Percentiles rank a stretch among this genome's conserved stretches.
These are phyloP conservation scores for Lichtheimia ornata DNA, from an alignment of 371 early-diverging fungal species.

Conservation along the genomic window DNA sequence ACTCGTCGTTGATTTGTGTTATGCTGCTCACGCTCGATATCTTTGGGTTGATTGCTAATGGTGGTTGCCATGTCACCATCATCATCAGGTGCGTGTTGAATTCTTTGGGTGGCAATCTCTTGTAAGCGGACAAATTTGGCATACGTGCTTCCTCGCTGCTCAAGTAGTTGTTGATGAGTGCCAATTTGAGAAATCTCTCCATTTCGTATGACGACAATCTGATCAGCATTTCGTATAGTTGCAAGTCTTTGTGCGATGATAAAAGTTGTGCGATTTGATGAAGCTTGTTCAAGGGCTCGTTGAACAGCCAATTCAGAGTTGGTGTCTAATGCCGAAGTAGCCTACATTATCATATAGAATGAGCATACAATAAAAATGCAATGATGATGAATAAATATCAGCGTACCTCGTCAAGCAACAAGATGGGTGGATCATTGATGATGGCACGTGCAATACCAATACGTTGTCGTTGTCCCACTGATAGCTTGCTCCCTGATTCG, in stretches of 20 bases:
- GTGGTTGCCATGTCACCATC: neutral
- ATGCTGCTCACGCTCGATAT: neutral
- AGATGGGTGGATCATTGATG: constrained; percentile 44
- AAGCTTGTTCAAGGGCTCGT: constrained; percentile 75
- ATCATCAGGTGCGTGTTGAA: neutral
- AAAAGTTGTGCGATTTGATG: constrained; percentile 82
- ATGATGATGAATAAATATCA: neutral
- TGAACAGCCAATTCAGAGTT: constrained; percentile 82
- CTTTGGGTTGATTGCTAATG: neutral
- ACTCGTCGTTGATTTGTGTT: neutral
- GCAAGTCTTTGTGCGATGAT: constrained; percentile 90
- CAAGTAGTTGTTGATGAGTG: constrained; percentile 64
- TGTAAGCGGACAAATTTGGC: constrained; percentile 58
- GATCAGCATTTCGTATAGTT: constrained; percentile 78
- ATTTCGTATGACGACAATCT: constrained; percentile 78
- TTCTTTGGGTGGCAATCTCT: constrained; percentile 30
- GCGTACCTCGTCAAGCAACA: constrained; percentile 44
- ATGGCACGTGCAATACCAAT: constrained; percentile 53
- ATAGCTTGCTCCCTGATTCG: constrained; percentile 73
- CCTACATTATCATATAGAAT: constrained; percentile 37
- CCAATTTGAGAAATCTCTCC: constrained; percentile 75
- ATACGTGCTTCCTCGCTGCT: constrained; percentile 47
- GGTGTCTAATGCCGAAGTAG: constrained; percentile 79
- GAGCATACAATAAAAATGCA: neutral
- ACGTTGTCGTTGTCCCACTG: constrained; percentile 76